phyloP scores from a whole-genome alignment of 352 stramenopile species.

The Pythium insidiosum region DNA sequence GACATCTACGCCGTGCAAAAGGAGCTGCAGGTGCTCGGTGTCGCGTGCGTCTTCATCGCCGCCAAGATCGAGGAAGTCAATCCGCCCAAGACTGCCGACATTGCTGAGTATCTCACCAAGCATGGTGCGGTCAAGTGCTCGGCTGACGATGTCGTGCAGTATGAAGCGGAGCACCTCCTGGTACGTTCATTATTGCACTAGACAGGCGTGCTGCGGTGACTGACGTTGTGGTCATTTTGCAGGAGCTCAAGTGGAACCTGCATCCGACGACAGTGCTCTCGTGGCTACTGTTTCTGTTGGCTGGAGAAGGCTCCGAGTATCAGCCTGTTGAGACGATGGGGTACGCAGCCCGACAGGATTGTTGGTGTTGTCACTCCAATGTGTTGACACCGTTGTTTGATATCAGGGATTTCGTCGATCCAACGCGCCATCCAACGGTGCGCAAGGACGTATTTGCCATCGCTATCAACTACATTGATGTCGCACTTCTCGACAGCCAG shows the following conservation, averaged over 20 bases:
- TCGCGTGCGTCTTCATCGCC: slow-evolving; percentile 74
- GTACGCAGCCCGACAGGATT: slow-evolving; percentile 9
- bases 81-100: slow-evolving; percentile 58
- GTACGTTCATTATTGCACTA: no score
- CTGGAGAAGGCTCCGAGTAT: slow-evolving; percentile 52
- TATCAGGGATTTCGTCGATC: slow-evolving; percentile 55
- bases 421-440: slow-evolving; percentile 40
- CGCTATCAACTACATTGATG: slow-evolving; percentile 62
- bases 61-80: slow-evolving; percentile 82
- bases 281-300: slow-evolving; percentile 73
- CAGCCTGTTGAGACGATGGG: slow-evolving; percentile 65
- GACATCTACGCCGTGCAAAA: slow-evolving; percentile 45
- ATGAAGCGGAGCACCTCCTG: slow-evolving; percentile 53
- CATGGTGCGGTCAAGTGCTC: slow-evolving; percentile 31
- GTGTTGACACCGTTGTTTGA: slow-evolving; percentile 1
- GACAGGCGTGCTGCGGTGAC: no score
- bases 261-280: slow-evolving; percentile 66
- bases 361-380: neutral
- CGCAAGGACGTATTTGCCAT: slow-evolving; percentile 70
- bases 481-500: slow-evolving; percentile 69
- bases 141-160: slow-evolving; percentile 42
- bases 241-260: slow-evolving; percentile 81
- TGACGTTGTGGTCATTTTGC: slow-evolving; percentile 3
- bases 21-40: slow-evolving; percentile 47
- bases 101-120: slow-evolving; percentile 53